Percentiles rank a stretch among this genome's conserved stretches.
phyloP scores from a whole-genome alignment of 352 stramenopile genomes.

The Phytophthora multivora region DNA sequence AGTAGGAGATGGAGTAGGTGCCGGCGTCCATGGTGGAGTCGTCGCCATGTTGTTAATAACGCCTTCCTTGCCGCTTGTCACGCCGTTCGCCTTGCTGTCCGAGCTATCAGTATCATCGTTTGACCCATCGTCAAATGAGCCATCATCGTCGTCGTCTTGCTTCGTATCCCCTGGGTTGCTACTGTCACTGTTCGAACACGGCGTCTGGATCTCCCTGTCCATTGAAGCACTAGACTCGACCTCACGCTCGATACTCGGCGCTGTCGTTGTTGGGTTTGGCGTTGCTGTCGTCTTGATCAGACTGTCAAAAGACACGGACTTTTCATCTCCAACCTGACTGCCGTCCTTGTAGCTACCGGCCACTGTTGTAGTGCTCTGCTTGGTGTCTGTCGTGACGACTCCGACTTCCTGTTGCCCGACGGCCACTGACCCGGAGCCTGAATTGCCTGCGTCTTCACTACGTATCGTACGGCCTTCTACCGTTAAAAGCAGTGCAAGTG shows the following conservation, averaged over 20 bases:
- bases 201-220: conserved; percentile 1
- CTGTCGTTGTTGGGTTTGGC: neutral
- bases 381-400: conserved; percentile 23
- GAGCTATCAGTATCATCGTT: conserved; percentile 1
- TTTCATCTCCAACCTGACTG: conserved; percentile 8
- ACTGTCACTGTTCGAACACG: neutral
- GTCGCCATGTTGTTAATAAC: conserved; percentile 6
- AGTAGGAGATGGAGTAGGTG: neutral
- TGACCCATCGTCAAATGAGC: conserved; percentile 1
- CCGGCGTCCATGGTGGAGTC: neutral
- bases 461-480: conserved; percentile 19
- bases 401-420: conserved; percentile 9
- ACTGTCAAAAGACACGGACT: conserved; percentile 28
- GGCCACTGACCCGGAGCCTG: neutral
- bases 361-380: conserved; percentile 17
- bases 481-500: conserved; percentile 15
- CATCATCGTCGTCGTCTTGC: conserved; percentile 2
- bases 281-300: conserved; percentile 11
- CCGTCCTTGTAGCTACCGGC: conserved; percentile 10
- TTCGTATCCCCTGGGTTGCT: conserved; percentile 3
- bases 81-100: conserved; percentile 7
- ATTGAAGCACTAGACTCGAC: neutral
- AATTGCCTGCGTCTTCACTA: neutral
- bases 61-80: conserved; percentile 3
- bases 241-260: neutral